Evolutionary conservation across 345 rosid species (phyloP), one percentile per base, ranked within the genome.

Genomic region (Passiflora organensis): DNA sequence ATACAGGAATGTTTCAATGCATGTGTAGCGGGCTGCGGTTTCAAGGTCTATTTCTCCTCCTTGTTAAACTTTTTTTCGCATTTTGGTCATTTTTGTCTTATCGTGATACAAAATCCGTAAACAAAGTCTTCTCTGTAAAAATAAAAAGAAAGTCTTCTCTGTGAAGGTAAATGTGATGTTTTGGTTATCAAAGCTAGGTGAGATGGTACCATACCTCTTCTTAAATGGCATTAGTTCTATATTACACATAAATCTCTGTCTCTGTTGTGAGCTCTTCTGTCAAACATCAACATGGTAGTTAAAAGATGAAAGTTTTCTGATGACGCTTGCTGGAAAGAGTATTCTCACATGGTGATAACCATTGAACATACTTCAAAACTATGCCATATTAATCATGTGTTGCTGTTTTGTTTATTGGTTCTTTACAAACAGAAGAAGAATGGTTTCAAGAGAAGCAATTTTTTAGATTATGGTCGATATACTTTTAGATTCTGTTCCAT

Each of bases 11-110:
- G 98, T 67, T 91, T 91, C 64, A 80, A 68, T 59, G 96, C 96
- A 13, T 88, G 96, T 77, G 84, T 77, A 19, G 61, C 96, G 56
- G 98, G 98, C 65, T 91, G 96, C 59, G 98, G 95, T 62, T 88
- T 65, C 51, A 88, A 82, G 95, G 98, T 91, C 55, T 60, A 75
- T 58, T 59, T 62, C 32, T 24, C 46, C 55, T 48, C 52, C 10
- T 16, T 10, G 36, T 41, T 9, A 24, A 45, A 57, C 51, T 10
- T 32, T 49, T 53, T 36, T 21, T 48, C 57, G 12, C 43, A 5
- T 22, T 21, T 39, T 39, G n/a, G n/a, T n/a, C n/a, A 10, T 39
- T 39, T 10, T 39, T 10, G 43, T 4, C 43, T 39, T 10, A 13
- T 2, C 2, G 2, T 14, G 2, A 13, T 39, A 13, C 2, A 39